Base-by-base conservation (phyloP, 2,329 filamentous ascomycete genomes). In the Xylariales sp. region DNA sequence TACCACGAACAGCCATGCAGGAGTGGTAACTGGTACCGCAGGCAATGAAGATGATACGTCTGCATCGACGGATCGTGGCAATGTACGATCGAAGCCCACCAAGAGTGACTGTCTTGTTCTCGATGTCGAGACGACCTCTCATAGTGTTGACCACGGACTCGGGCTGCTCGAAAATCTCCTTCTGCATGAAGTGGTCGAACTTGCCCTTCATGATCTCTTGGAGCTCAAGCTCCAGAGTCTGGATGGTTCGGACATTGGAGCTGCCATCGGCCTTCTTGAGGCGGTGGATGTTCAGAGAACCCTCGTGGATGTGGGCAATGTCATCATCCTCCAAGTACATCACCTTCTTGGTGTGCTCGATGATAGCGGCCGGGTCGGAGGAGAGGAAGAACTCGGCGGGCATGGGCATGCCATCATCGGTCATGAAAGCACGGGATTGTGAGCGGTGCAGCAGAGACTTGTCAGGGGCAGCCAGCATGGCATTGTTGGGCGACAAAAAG, bases 201-300 rank as follows among this genome's bases (percentile, higher is more conserved):
- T 93, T 94, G 67, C 93, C 93, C 84, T 98, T 98, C 93, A 98
- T 98, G 69, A 98, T 98, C 75, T 98, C 90, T 74, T 98, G 93
- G 49, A 98, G 84, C 76, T 98, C 89, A 35, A 98, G 86, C 76
- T 98, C 93, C 40, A 98, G 81, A 40, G 93, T 98, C 78, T 98
- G 93, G 64, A 98, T 98, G 55, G 87, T 88, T 63, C 93, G 90
- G 54, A 97, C 89, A 61, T 97, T 96, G 69, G 88, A 95, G 60
- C 86, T 90, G 52, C 91, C 91, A 62, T 97, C 91, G 54, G 90
- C 85, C 81, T 97, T 97, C 69, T 87, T 90, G 54, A 97, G 77
- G 61, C 93, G 88, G 77, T 98, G 93, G 57, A 98, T 98, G 78
- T 98, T 97, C 55, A 98, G 81, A 51, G 93, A 94, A 43, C 93